Evolutionary conservation across 208 protist species (phyloP).

Genomic region (Trypanosoma cruzi): DNA sequence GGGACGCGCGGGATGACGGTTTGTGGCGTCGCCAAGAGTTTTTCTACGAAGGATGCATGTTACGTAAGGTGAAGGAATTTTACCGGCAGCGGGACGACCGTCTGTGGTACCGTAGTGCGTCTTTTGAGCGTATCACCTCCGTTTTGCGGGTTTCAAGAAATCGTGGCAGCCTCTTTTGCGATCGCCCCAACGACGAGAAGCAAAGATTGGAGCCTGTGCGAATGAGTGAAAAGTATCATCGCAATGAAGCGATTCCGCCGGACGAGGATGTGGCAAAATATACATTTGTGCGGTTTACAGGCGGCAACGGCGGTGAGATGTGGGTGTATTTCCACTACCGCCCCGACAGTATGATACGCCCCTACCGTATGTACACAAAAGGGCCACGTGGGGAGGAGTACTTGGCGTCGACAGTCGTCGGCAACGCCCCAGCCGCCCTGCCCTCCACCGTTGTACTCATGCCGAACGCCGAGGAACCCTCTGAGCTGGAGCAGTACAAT

Average conservation of each 20-base stretch:
- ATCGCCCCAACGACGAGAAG: slow-evolving; percentile 35
- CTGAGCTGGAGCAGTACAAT: slow-evolving; percentile 76
- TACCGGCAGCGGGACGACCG: slow-evolving; percentile 79
- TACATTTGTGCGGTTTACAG: slow-evolving; percentile 51
- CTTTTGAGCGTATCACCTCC: slow-evolving; percentile 38
- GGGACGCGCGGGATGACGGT: slow-evolving; percentile 81
- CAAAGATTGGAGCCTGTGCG: slow-evolving; percentile 76
- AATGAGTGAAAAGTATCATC: slow-evolving; percentile 85
- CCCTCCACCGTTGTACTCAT: slow-evolving; percentile 62
- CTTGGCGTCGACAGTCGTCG: slow-evolving; percentile 45
- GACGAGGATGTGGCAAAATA: slow-evolving; percentile 78
- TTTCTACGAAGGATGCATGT: slow-evolving; percentile 56
- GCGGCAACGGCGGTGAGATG: slow-evolving; percentile 59
- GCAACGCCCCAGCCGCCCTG: slow-evolving; percentile 37
- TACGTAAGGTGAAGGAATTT: slow-evolving; percentile 87
- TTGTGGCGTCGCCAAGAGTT: slow-evolving; percentile 75
- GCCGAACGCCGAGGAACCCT: slow-evolving; percentile 67
- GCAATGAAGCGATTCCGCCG: slow-evolving; percentile 42
- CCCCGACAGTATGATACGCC: slow-evolving; percentile 69
- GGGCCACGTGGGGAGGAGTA: slow-evolving; percentile 72
- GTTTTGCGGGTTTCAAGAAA: neutral
- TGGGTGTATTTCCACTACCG: slow-evolving; percentile 88
- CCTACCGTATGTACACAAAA: slow-evolving; percentile 86
- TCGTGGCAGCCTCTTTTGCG: neutral
- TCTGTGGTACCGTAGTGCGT: slow-evolving; percentile 81